A percentile compares a stretch with the other conserved stretches of the same genome.
phyloP scores from a whole-genome alignment of 768 basidiomycete species.

The Suillus variegatus region DNA sequence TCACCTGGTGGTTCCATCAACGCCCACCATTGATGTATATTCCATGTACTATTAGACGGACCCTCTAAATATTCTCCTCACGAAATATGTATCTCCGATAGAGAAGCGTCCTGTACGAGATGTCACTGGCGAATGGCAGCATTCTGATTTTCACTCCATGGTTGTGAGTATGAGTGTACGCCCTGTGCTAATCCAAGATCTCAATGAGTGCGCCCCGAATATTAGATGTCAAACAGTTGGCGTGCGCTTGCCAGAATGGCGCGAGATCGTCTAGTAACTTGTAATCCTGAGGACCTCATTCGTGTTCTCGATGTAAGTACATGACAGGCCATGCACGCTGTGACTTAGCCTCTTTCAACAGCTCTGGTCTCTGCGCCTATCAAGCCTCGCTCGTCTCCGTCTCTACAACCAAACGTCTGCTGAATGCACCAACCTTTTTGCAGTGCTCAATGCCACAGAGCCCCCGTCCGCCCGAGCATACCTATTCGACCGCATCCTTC shows the following conservation, averaged over 20 bases:
- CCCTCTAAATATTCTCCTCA: conserved; percentile 76
- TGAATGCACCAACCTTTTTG: conserved; percentile 80
- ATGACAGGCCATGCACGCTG: neutral
- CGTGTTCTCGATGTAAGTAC: conserved; percentile 66
- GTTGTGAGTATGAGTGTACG: conserved; percentile 59
- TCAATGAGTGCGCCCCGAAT: conserved; percentile 17
- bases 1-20: conserved; percentile 65
- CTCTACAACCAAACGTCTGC: conserved; percentile 87
- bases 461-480: conserved; percentile 53
- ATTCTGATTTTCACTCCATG: conserved; percentile 72
- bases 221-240: conserved; percentile 88
- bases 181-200: conserved; percentile 18
- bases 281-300: conserved; percentile 67
- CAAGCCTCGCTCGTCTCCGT: conserved; percentile 75
- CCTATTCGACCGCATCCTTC: conserved; percentile 44
- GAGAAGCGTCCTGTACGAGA: conserved; percentile 76
- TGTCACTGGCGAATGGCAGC: conserved; percentile 71
- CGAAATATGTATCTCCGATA: conserved; percentile 80
- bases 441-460: conserved; percentile 62
- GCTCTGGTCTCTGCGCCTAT: conserved; percentile 86
- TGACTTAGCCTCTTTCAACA: conserved; percentile 27
- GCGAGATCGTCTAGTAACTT: conserved; percentile 69
- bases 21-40: conserved; percentile 35
- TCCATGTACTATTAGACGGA: conserved; percentile 67
- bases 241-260: conserved; percentile 83